Evolutionary conservation across 441 rosid species (phyloP).

Genomic region (Melastoma candidum): DNA sequence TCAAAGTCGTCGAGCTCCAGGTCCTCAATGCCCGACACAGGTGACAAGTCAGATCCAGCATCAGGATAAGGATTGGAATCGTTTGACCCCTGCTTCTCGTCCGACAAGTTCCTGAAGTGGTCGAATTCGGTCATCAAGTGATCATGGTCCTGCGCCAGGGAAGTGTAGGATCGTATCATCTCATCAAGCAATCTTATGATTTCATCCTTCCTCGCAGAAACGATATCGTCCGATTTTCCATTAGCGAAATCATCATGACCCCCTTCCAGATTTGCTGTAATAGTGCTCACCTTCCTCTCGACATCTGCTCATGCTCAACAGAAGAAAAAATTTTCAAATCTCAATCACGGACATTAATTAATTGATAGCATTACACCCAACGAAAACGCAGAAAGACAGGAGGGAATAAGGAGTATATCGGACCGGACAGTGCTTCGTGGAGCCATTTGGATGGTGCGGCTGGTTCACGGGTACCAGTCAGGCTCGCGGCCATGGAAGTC

Average conservation of each 20-base stretch:
- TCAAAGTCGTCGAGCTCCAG: constrained; percentile 8
- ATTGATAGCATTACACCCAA: no score
- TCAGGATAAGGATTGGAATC: constrained; percentile 13
- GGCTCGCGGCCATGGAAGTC: no score
- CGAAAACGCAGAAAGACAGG: no score
- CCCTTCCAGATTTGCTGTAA: constrained; percentile 21
- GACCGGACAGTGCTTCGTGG: no score
- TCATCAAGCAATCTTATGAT: constrained; percentile 24
- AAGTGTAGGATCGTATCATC: constrained; percentile 21
- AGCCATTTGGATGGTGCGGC: no score
- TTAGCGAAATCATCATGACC: not conserved
- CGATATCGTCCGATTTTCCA: constrained; percentile 4
- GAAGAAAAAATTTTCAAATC: no score
- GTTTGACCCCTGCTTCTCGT: not conserved
- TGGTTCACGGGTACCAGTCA: no score
- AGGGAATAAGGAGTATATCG: no score
- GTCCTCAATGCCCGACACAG: constrained; percentile 14
- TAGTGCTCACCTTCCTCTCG: constrained; percentile 22
- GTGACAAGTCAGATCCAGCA: constrained; percentile 7
- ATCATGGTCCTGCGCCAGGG: constrained; percentile 26
- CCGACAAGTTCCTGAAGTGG: not conserved
- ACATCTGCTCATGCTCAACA: constrained; percentile 22
- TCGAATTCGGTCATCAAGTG: constrained; percentile 22
- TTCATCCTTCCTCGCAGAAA: constrained; percentile 11
- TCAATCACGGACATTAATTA: no score